A percentile compares a stretch with the other conserved stretches of the same genome.
Conservation (phyloP, 495 filamentous ascomycete species). For the Margaritispora aquatica region DNA sequence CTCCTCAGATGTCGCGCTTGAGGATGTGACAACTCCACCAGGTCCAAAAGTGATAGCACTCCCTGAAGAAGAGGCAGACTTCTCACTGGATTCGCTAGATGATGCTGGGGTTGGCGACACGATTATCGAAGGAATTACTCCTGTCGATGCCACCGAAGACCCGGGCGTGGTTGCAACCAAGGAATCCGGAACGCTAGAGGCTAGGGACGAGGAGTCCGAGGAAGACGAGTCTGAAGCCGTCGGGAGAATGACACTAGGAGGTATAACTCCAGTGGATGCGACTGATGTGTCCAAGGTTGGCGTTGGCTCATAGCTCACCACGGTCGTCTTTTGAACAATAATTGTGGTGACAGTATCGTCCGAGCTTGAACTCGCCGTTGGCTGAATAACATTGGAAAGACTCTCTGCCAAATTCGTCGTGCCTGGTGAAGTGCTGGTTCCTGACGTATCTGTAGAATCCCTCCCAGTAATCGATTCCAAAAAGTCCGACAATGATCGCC, state of each 20-base stretch:
- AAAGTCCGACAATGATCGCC: constrained; percentile 19
- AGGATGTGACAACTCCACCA: constrained; percentile 19
- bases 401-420: background rate
- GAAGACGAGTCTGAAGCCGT: background rate
- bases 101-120: background rate
- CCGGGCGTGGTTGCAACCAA: background rate
- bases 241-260: background rate
- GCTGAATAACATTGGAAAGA: background rate
- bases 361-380: background rate
- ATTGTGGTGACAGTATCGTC: constrained; percentile 22
- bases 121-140: background rate
- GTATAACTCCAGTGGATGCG: constrained; percentile 3
- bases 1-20: background rate
- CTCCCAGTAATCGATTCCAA: constrained; percentile 3
- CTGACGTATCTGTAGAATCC: background rate
- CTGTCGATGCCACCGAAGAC: background rate
- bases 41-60: constrained; percentile 20
- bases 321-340: constrained; percentile 24
- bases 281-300: constrained; percentile 7
- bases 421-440: background rate
- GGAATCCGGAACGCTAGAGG: background rate
- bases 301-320: constrained; percentile 1
- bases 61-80: constrained; percentile 1
- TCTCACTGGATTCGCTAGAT: background rate
- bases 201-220: background rate